Evolutionary conservation across 306 rosid species (phyloP), one percentile per base, ranked within the genome.

Genomic region (Cyclanthera cordifolia): DNA sequence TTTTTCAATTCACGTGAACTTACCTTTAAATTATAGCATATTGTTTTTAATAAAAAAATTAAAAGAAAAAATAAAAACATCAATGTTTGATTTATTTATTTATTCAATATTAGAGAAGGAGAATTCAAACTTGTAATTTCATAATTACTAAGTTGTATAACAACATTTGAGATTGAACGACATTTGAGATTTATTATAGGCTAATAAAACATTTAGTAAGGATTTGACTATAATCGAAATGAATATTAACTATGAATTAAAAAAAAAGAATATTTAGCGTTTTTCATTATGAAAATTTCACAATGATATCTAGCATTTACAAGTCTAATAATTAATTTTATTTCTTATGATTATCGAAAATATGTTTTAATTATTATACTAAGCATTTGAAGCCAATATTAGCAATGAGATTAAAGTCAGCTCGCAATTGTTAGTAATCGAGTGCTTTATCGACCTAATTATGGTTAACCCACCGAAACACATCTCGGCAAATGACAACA

Each of bases 401-500:
- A 28, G n/a, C n/a, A n/a, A n/a, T n/a, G 41, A 27, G 13, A 56
- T 41, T 3, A 56, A 56, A 56, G 64, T 56, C 64, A 56, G 64
- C 64, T 28, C 0, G n/a, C n/a, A 15, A 14, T 28, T 56, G 11
- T 14, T 27, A 56, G 64, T 56, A 56, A 56, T 56, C 43, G 6
- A 56, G 21, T 56, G n/a, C 41, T 56, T 57, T 34, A 55, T 55
- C 13, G 23, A 57, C 20, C 45, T 57, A 57, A 57, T 57, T 57
- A 57, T 57, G 16, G 65, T 30, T 57, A 28, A 30, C 65, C 65
- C 65, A 57, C 65, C 64, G 0, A 56, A 56, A 56, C 37, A 20
- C 17, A 52, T 7, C 14, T 55, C 25, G 17, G 37, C 61, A 47
- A 12, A 43, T 43, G 12, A 10, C 15, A 53, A 53, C 15, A 2